Conservation (phyloP, 176 grass and related monocot genomes). For the Eragrostis curvula region DNA sequence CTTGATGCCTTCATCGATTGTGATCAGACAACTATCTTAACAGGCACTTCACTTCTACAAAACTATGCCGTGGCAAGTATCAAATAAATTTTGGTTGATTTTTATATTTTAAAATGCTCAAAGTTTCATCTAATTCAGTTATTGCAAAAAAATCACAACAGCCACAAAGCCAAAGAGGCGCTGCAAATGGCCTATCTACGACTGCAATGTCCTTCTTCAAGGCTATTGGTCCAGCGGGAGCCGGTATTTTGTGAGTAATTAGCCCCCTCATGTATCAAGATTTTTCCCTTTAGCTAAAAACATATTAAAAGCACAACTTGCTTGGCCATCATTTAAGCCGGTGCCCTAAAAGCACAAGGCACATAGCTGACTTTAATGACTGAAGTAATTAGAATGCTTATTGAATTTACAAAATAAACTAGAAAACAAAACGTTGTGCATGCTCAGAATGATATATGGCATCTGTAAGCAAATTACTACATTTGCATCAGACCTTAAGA, state of each 20-base stretch:
- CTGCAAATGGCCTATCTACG: constrained; percentile 58
- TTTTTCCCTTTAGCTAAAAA: neutral
- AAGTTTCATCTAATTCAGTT: neutral
- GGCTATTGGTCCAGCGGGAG: constrained; percentile 59
- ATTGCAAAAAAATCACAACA: constrained; percentile 13
- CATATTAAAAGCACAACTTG: neutral
- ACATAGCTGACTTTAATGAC: neutral
- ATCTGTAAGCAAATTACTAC: neutral
- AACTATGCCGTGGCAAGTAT: constrained; percentile 79
- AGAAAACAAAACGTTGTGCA: too few relatives aligned
- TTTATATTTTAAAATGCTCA: neutral
- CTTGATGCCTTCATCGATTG: constrained; percentile 17
- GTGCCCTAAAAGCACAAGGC: neutral
- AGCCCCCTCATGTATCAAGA: neutral
- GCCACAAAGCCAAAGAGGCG: constrained; percentile 73
- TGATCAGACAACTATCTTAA: constrained; percentile 69
- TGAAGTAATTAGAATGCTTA: neutral
- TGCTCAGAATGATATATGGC: neutral
- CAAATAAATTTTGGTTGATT: neutral
- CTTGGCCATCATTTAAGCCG: neutral
- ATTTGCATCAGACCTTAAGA: too few relatives aligned
- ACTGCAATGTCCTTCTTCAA: constrained; percentile 73
- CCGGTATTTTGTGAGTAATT: constrained; percentile 60
- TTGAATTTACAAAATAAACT: neutral
- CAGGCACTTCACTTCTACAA: constrained; percentile 67